A percentile compares a stretch with the other conserved stretches of the same genome.
These are phyloP conservation scores for Lactarius pseudohatsudake DNA, from an alignment of 768 basidiomycete species.

Conservation along the genomic window DNA sequence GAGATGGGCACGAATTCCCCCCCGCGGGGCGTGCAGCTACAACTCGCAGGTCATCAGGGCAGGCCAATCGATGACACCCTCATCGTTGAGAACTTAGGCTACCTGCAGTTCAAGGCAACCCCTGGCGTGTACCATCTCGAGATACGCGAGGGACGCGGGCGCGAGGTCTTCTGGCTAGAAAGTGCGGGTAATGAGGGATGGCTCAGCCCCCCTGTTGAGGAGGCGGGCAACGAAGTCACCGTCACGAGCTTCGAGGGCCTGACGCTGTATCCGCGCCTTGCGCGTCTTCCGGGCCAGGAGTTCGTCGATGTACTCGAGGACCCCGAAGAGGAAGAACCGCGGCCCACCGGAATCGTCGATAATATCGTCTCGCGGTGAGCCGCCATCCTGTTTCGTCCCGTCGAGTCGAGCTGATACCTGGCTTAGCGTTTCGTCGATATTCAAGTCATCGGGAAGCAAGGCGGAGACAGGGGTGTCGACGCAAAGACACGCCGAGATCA, in stretches of 20 bases:
- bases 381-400: neutral
- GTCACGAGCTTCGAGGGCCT: conserved; percentile 89
- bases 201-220: conserved; percentile 70
- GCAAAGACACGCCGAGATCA: conserved; percentile 80
- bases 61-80: conserved; percentile 77
- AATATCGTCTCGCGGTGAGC: conserved; percentile 54
- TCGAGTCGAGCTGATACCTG: conserved; percentile 13
- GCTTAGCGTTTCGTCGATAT: conserved; percentile 34
- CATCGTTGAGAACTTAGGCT: conserved; percentile 93
- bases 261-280: conserved; percentile 81
- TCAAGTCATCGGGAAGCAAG: conserved; percentile 22
- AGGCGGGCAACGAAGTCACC: conserved; percentile 71
- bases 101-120: conserved; percentile 91
- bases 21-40: conserved; percentile 89
- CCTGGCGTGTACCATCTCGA: conserved; percentile 85
- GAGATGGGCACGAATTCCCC: conserved; percentile 63
- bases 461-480: conserved; percentile 29
- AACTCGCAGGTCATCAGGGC: conserved; percentile 54
- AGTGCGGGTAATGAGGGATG: conserved; percentile 90
- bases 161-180: conserved; percentile 77
- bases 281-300: conserved; percentile 74
- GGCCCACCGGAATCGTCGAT: conserved; percentile 45
- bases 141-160: conserved; percentile 79
- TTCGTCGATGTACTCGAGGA: conserved; percentile 71
- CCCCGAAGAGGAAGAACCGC: conserved; percentile 35